A percentile compares a stretch with the other conserved stretches of the same genome.
Evolutionary conservation across 2,329 filamentous ascomycete species (phyloP).

Genomic region (Exophiala bonariae): DNA sequence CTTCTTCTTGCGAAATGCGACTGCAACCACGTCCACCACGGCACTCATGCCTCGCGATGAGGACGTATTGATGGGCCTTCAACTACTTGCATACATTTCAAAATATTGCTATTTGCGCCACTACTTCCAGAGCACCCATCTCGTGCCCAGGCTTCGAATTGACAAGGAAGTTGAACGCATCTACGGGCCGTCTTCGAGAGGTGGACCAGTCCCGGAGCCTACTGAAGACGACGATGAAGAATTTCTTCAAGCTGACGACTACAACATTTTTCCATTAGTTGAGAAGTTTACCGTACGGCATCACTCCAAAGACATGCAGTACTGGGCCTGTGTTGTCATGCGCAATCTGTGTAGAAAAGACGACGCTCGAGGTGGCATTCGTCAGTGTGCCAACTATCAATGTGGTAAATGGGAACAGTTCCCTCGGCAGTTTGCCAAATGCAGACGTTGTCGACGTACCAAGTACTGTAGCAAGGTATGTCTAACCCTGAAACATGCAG

Average conservation of each 20-base stretch:
- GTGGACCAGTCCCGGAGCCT: conserved; percentile 39
- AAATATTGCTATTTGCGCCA: conserved; percentile 96
- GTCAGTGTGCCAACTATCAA: conserved; percentile 96
- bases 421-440: conserved; percentile 96
- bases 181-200: conserved; percentile 63
- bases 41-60: conserved; percentile 95
- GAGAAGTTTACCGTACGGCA: conserved; percentile 98
- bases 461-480: conserved; percentile 95
- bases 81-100: conserved; percentile 93
- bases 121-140: conserved; percentile 92
- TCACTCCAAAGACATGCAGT: conserved; percentile 96
- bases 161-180: conserved; percentile 78
- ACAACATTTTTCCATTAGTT: conserved; percentile 97
- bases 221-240: conserved; percentile 75
- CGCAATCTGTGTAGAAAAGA: conserved; percentile 97
- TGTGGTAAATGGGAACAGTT: conserved; percentile 99
- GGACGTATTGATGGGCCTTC: conserved; percentile 96
- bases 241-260: conserved; percentile 87
- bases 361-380: conserved; percentile 87
- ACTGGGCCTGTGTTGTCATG: conserved; percentile 99
- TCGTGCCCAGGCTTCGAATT: conserved; percentile 89
- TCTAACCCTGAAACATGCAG: background rate
- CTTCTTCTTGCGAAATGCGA: conserved; percentile 71
- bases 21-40: conserved; percentile 69
- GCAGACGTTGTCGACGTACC: conserved; percentile 88